A percentile compares a stretch with the other conserved stretches of the same genome.
phyloP scores from a whole-genome alignment of 805 yeast species.

The Debaryomyces maramus region DNA sequence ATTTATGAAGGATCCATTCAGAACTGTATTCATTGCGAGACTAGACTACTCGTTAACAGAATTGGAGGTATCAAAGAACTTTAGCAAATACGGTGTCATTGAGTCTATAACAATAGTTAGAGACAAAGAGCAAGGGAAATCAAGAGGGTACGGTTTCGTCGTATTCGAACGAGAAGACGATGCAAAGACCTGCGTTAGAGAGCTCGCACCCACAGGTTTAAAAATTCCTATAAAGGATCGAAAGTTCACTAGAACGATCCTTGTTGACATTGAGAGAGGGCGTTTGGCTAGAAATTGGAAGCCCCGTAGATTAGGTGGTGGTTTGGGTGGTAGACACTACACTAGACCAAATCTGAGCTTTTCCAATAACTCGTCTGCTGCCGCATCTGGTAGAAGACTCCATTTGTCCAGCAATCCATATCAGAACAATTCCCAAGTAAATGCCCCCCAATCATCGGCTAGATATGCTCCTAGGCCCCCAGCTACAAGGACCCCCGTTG shows the following conservation, averaged over 20 bases:
- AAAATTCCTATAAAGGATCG: constrained; percentile 38
- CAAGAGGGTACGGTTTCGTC: constrained; percentile 84
- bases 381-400: constrained; percentile 32
- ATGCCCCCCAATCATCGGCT: not conserved
- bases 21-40: constrained; percentile 77
- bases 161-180: constrained; percentile 62
- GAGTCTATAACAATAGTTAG: constrained; percentile 48
- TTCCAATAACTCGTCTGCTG: constrained; percentile 35
- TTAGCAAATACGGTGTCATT: constrained; percentile 67
- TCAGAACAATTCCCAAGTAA: not conserved
- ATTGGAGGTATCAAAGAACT: constrained; percentile 61
- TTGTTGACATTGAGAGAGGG: constrained; percentile 76
- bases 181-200: constrained; percentile 61
- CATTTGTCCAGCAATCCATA: constrained; percentile 16
- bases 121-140: constrained; percentile 41
- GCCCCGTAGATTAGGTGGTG: constrained; percentile 84
- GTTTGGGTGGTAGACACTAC: constrained; percentile 83
- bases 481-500: constrained; percentile 2
- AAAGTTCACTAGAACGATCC: constrained; percentile 45
- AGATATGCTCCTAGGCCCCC: constrained; percentile 5
- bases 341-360: constrained; percentile 32
- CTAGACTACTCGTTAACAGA: constrained; percentile 66
- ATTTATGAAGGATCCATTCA: constrained; percentile 59
- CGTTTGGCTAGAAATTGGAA: constrained; percentile 64
- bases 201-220: constrained; percentile 48